These are phyloP conservation scores for Diplodia mutila DNA, from an alignment of 2,329 filamentous ascomycete species.

Conservation along the genomic window DNA sequence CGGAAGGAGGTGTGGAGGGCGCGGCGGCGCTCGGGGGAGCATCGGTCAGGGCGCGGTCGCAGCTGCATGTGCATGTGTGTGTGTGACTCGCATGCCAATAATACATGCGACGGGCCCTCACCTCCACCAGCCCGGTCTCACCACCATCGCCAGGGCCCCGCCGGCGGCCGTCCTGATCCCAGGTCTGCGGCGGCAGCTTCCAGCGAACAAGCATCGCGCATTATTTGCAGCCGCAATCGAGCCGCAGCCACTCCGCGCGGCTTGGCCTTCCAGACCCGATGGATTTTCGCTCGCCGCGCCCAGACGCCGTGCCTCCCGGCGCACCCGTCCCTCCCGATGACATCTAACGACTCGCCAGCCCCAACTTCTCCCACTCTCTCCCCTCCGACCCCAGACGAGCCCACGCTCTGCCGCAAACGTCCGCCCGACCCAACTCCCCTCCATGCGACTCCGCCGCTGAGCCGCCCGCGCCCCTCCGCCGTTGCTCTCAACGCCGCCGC, in stretches of 20 bases:
- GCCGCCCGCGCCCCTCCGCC: constrained; percentile 5
- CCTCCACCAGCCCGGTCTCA: neutral
- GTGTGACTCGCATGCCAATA: constrained; percentile 16
- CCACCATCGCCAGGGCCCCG: constrained; percentile 6
- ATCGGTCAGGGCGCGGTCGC: constrained; percentile 1
- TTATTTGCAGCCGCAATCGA: constrained; percentile 7
- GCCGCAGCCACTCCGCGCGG: constrained; percentile 10
- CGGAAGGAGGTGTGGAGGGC: neutral
- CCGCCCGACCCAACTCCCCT: neutral
- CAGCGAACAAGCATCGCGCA: neutral
- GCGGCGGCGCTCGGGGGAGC: neutral
- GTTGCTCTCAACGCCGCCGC: neutral
- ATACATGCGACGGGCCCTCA: neutral
- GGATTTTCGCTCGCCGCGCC: constrained; percentile 23
- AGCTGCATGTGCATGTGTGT: neutral
- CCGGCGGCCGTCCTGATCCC: neutral
- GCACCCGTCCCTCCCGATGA: constrained; percentile 24
- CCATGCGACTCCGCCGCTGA: neutral
- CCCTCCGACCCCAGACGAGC: neutral
- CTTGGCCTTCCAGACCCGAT: constrained; percentile 22
- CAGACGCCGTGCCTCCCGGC: constrained; percentile 23
- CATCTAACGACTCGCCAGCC: constrained; percentile 22
- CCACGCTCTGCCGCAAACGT: neutral
- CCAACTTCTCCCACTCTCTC: constrained; percentile 7
- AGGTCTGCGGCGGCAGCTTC: neutral